Base-by-base conservation (phyloP, 257 asterid genomes). In the Salvia rosmarinus region DNA sequence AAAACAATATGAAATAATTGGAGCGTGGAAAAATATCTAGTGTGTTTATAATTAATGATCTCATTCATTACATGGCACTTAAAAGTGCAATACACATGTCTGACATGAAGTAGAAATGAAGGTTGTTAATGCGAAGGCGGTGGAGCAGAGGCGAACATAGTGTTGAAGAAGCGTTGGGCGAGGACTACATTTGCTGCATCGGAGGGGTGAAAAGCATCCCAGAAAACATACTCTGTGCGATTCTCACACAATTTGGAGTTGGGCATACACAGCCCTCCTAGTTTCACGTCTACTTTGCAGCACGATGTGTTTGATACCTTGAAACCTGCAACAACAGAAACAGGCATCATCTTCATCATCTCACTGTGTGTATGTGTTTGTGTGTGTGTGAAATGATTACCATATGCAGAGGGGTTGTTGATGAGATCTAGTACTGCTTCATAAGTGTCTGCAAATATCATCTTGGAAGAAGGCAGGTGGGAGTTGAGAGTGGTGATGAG, bases 131-230 rank as follows among this genome's bases (percentile, higher is more conserved):
- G 77, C 4, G 79, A 73, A 39, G 91, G 85, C 17, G 5, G 3
- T 12, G 96, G 85, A 5, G 88, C 79, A 14, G 91, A 84, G 2
- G 88, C 63, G 39, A 82, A 78, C 5, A 88, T 16, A 5, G 78
- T 30, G 23, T 54, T 51, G 51, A 85, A 90, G 77, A 89, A 75
- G 42, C 55, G 74, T 10, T 82, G 71, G 3, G 96, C 97, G n/a
- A 91, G 89, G 34, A 89, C 88, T 10, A 13, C 77, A 76, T 91
- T 91, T 12, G 97, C 97, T 21, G 97, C 97, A 67, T 91, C 97
- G 0, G 96, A 84, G 0, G 97, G 97, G 65, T 90, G 97, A 65
- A 88, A 90, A 14, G 97, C 93, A 62, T 90, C 95, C 93, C 95
- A 90, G 56, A 90, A 90, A 6, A 88, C 97, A 4, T 87, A 88